Conservation (phyloP, 495 filamentous ascomycete species). For the Poronia punctata region DNA sequence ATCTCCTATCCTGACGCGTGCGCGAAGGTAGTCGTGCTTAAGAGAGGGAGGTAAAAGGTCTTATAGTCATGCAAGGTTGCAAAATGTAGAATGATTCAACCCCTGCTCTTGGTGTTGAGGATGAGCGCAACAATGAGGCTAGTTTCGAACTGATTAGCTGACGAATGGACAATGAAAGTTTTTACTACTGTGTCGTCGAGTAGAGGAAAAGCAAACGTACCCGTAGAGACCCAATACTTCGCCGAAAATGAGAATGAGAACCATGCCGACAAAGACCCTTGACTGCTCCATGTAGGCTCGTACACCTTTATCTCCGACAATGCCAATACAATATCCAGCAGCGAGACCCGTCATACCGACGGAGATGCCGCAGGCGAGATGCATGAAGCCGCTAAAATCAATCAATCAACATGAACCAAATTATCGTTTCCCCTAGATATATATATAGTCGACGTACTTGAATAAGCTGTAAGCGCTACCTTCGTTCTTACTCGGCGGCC, state of each 20-base stretch:
- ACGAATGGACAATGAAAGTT: too few relatives aligned
- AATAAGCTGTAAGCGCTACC: constrained; percentile 64
- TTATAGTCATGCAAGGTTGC: constrained; percentile 1
- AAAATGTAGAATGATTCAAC: constrained; percentile 20
- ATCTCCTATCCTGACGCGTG: too few relatives aligned
- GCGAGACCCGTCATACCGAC: constrained; percentile 89
- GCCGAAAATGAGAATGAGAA: constrained; percentile 95
- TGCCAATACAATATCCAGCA: constrained; percentile 94
- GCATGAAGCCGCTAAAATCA: constrained; percentile 88
- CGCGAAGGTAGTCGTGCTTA: too few relatives aligned
- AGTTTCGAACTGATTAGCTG: too few relatives aligned
- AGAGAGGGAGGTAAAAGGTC: too few relatives aligned
- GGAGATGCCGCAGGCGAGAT: constrained; percentile 82
- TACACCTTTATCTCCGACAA: constrained; percentile 91
- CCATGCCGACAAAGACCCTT: constrained; percentile 96
- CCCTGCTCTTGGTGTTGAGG: constrained; percentile 50
- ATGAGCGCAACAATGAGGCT: constrained; percentile 46
- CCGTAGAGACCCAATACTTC: constrained; percentile 97
- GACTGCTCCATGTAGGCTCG: constrained; percentile 93
- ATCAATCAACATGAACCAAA: too few relatives aligned
- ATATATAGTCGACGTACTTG: constrained; percentile 47
- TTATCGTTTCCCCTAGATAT: constrained; percentile 11
- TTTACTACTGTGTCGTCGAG: too few relatives aligned
- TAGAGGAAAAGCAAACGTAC: too few relatives aligned
- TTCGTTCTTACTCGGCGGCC: constrained; percentile 48